Conservation (phyloP, 495 filamentous ascomycete species). For the Trypethelium eluteriae region DNA sequence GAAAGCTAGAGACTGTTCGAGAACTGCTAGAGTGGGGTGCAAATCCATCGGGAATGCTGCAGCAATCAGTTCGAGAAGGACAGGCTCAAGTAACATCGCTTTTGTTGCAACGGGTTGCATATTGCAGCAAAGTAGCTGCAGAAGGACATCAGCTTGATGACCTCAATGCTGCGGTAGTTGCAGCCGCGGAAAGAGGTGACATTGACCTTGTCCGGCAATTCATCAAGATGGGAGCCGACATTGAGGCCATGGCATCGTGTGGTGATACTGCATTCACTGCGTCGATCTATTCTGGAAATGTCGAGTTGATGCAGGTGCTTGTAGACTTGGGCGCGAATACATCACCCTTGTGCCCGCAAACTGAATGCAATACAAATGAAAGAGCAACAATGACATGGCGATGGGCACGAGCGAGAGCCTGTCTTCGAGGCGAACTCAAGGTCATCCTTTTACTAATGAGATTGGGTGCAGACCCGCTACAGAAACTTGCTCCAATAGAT, state of each 20-base stretch:
- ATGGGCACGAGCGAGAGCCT: background rate
- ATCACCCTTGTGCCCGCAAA: background rate
- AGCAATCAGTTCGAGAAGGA: background rate
- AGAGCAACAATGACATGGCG: background rate
- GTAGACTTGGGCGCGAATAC: background rate
- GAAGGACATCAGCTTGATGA: background rate
- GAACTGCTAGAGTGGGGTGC: no score
- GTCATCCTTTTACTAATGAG: background rate
- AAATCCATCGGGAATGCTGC: no score
- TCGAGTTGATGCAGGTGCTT: background rate
- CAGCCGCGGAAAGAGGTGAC: background rate
- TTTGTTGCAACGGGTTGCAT: background rate
- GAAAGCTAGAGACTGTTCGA: no score
- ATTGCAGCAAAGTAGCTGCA: background rate
- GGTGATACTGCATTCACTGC: background rate
- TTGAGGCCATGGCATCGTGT: background rate
- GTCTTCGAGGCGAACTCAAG: background rate
- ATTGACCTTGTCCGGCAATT: background rate
- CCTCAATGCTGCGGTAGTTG: background rate
- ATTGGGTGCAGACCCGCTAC: background rate
- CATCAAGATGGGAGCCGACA: background rate
- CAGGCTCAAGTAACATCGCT: background rate
- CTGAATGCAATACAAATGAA: background rate
- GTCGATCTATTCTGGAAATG: background rate
- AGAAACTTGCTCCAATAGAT: background rate